Conservation (phyloP, 2,329 filamentous ascomycete genomes). For the Fusarium succisae region DNA sequence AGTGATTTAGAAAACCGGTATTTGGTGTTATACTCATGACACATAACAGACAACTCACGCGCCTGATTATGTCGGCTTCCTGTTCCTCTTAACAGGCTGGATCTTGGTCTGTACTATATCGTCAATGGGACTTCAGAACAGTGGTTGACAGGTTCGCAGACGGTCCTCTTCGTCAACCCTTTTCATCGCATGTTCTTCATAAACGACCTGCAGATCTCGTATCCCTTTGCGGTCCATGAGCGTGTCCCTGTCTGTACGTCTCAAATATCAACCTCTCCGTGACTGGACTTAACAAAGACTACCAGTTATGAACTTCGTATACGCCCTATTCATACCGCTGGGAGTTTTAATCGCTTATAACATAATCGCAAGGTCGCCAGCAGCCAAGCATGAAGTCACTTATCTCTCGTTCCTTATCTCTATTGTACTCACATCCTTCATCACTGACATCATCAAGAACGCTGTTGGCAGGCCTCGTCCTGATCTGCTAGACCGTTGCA, state of each 20-base stretch:
- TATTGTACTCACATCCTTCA: conserved; percentile 78
- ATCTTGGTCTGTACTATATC: conserved; percentile 58
- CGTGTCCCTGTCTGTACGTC: conserved; percentile 79
- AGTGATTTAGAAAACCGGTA: background rate
- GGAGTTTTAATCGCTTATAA: conserved; percentile 73
- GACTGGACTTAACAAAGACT: background rate
- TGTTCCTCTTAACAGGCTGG: conserved; percentile 74
- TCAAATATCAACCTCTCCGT: background rate
- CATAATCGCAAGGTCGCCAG: conserved; percentile 65
- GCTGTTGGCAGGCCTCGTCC: conserved; percentile 78
- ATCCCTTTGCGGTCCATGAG: conserved; percentile 85
- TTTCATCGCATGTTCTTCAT: conserved; percentile 96
- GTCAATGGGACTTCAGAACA: background rate
- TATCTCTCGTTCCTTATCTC: conserved; percentile 82
- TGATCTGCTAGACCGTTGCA: conserved; percentile 77
- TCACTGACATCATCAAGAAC: conserved; percentile 94
- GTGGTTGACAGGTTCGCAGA: conserved; percentile 34
- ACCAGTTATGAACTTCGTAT: conserved; percentile 78
- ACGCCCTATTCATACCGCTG: conserved; percentile 78
- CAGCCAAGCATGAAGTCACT: conserved; percentile 86
- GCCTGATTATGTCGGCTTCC: conserved; percentile 85
- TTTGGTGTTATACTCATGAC: background rate
- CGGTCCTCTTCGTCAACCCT: conserved; percentile 67
- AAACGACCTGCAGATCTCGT: conserved; percentile 84
- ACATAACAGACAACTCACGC: conserved; percentile 77